Evolutionary conservation across 305 asterid species (phyloP), one percentile per base, ranked within the genome.

Genomic region (Fraxinus sp.): DNA sequence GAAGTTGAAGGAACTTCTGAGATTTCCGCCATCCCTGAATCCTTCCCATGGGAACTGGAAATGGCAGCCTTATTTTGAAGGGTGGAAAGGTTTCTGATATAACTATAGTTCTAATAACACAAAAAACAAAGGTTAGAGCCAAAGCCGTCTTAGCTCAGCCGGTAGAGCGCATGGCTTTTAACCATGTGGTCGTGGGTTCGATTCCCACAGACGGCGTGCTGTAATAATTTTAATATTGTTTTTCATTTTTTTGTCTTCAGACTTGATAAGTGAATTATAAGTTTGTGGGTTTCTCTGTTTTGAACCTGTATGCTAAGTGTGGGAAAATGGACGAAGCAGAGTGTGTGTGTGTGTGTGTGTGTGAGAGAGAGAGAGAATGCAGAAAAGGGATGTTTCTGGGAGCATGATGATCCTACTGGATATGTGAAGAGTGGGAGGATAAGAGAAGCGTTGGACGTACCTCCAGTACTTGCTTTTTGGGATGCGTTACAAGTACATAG

Each of bases 161-260:
- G 97, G 95, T 93, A 92, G 95, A 88, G 96, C 91, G 90, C 90
- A 81, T 90, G 95, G 94, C 97, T 92, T 93, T 93, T 93, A 93
- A 91, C 95, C 95, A 93, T 84, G 95, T 93, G 97, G 97, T 93
- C 97, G 97, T 93, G 97, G 94, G 95, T 92, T 93, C 92, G 92
- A 92, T 89, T 90, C 94, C 95, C 97, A 92, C 93, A 91, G 94
- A 91, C 94, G 97, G 94, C 94, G 95, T 30, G 33, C 1, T 28
- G 2, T 28, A 28, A 35, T 37, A 37, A 37, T 37, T 37, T 37
- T 7, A 7, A 1, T 37, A 7, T 37, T 7, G 2, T 37, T 37
- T 37, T 37, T 7, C 11, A 7, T 7, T 37, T 37, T 7, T 37
- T 37, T 37, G 1, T 9, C 46, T 8, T 39, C 14, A 39, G 46